Percentiles rank a stretch among this genome's conserved stretches.
Conservation (phyloP, 1,139 yeast species). For the Entelexis paramagnoliae region DNA sequence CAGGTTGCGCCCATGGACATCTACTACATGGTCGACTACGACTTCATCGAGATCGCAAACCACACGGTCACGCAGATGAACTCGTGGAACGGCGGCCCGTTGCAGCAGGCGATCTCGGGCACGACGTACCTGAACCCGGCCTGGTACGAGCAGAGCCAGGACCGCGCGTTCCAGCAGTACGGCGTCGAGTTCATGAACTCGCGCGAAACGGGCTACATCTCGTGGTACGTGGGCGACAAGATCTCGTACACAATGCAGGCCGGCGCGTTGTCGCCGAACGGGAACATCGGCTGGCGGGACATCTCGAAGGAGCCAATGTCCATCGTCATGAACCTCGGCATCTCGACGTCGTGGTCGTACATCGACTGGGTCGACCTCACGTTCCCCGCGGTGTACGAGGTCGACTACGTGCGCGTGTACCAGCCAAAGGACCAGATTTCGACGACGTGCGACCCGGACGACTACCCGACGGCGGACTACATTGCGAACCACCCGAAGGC, state of each 20-base stretch:
- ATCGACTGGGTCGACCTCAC: conserved; percentile 64
- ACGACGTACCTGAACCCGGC: conserved; percentile 56
- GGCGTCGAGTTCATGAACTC: conserved; percentile 63
- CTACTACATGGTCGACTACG: conserved; percentile 77
- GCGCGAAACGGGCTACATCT: conserved; percentile 50
- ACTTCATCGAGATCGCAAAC: conserved; percentile 56
- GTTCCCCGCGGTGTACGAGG: conserved; percentile 57
- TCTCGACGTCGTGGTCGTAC: conserved; percentile 73
- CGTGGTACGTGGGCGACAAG: conserved; percentile 69
- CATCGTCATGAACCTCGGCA: conserved; percentile 62
- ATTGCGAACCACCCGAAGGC: conserved; percentile 54
- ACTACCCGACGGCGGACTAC: conserved; percentile 63
- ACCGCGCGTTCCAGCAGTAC: conserved; percentile 51
- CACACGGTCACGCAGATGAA: conserved; percentile 55
- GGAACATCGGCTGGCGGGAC: conserved; percentile 69
- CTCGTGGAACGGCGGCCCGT: conserved; percentile 71
- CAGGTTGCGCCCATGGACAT: conserved; percentile 81
- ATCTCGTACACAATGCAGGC: conserved; percentile 56
- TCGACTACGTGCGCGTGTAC: conserved; percentile 71
- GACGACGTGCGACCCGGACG: conserved; percentile 66
- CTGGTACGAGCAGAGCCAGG: conserved; percentile 56
- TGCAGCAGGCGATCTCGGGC: conserved; percentile 75
- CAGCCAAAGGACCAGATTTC: conserved; percentile 48
- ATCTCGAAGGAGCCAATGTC: conserved; percentile 83
- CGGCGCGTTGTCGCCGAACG: conserved; percentile 64